Conservation (phyloP, 371 early-diverging fungal species). For the Mucor indicus region DNA sequence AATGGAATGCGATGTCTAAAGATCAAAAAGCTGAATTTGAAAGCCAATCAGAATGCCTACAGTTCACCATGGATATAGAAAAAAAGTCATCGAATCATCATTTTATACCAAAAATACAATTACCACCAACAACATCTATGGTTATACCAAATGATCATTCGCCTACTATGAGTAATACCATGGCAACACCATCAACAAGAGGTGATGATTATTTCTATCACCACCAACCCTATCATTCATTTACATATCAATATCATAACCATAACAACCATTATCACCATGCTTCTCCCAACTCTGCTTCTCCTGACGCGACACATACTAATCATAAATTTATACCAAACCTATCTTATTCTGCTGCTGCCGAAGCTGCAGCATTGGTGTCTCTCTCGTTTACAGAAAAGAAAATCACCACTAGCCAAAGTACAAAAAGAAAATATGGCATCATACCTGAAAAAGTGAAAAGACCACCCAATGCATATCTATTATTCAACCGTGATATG, state of each 20-base stretch:
- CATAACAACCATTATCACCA: too few species aligned
- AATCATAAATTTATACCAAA: background rate
- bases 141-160: background rate
- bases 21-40: background rate
- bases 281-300: too few species aligned
- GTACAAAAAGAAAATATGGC: slow-evolving; percentile 14
- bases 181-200: too few species aligned
- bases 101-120: background rate
- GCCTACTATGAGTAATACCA: too few species aligned
- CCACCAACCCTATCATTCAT: too few species aligned
- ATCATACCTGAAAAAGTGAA: slow-evolving; percentile 31
- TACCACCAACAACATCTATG: background rate
- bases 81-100: background rate
- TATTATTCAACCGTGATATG: slow-evolving; percentile 62
- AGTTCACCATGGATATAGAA: background rate
- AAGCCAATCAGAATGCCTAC: background rate
- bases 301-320: too few species aligned
- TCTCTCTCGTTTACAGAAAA: slow-evolving; percentile 8
- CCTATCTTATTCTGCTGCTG: slow-evolving; percentile 14
- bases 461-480: slow-evolving; percentile 61
- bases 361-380: slow-evolving; percentile 18
- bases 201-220: too few species aligned
- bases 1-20: background rate
- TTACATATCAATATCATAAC: too few species aligned
- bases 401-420: background rate